Base-by-base conservation (phyloP, 768 basidiomycete species). In the Xanthoconium stramineum region DNA sequence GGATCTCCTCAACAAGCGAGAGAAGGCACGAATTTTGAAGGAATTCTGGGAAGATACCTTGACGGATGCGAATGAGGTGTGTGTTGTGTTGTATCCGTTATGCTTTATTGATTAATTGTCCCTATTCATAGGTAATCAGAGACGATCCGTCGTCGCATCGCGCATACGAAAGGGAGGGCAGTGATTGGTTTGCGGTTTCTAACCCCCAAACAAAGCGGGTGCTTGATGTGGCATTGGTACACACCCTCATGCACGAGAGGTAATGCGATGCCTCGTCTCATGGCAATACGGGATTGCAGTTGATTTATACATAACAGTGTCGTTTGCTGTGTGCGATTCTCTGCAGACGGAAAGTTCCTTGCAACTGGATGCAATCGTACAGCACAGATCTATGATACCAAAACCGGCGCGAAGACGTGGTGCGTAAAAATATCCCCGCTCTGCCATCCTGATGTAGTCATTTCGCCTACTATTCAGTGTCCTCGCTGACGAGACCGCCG, bases 311-410 rank as follows among this genome's bases (percentile, higher is more conserved):
- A 32, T 14, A 24, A 56, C 60, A 88, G 88, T 56, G 88, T 89
- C 24, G 88, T 89, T 10, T 91, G 95, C 64, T 97, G 94, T 66
- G 94, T 97, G 29, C 83, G 89, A 56, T 96, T 97, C 75, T 96
- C 93, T 49, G 90, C 92, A 14, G 94, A 98, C 71, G 93, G 95
- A 29, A 93, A 91, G 70, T 86, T 80, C 58, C 82, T 98, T 33
- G 96, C 96, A 32, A 98, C 96, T 5, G 96, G 96, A 13, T 98
- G 95, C 74, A 98, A 98, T 74, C 81, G 92, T 42, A 92, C 93
- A 0, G 93, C 94, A 19, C 94, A 97, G 72, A 94, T 98, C 54
- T 98, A 91, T 69, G 93, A 98, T 68, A 89, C 89, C 29, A 89
- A 89, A 74, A 88, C 90, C 0, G 95, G 95, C 8, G 70, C 67